A percentile compares a stretch with the other conserved stretches of the same genome.
These are phyloP conservation scores for Fusarium sp. DNA, from an alignment of 2,329 filamentous ascomycete genomes.

Conservation along the genomic window DNA sequence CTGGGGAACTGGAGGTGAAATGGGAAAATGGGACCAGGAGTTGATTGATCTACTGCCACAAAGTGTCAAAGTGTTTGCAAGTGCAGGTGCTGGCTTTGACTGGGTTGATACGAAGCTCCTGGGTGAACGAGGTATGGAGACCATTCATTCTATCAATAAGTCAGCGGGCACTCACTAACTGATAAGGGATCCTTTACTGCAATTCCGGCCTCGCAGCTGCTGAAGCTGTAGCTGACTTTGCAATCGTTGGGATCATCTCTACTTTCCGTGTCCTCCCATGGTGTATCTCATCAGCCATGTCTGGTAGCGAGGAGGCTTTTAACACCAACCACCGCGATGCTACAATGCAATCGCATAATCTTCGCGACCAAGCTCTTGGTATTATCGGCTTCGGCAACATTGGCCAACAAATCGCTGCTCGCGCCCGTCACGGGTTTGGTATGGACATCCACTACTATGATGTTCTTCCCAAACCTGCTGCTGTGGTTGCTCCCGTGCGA, in stretches of 20 bases:
- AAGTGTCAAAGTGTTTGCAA: slow-evolving; percentile 72
- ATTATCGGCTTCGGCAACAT: slow-evolving; percentile 79
- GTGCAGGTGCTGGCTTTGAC: slow-evolving; percentile 75
- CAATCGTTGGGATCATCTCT: slow-evolving; percentile 75
- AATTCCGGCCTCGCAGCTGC: slow-evolving; percentile 78
- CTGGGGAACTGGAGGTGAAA: slow-evolving; percentile 74
- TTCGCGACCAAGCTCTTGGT: slow-evolving; percentile 71
- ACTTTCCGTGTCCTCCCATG: slow-evolving; percentile 77
- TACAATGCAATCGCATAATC: slow-evolving; percentile 72
- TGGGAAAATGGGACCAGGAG: slow-evolving; percentile 74
- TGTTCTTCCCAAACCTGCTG: slow-evolving; percentile 62
- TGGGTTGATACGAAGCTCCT: slow-evolving; percentile 74
- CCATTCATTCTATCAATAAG: too few relatives aligned
- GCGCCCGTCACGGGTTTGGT: slow-evolving; percentile 66
- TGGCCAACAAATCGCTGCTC: slow-evolving; percentile 71
- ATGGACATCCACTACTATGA: slow-evolving; percentile 78
- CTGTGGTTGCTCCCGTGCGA: slow-evolving; percentile 57
- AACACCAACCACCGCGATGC: slow-evolving; percentile 70
- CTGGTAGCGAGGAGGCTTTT: slow-evolving; percentile 59
- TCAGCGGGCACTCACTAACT: slow-evolving; percentile 4
- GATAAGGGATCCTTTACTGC: slow-evolving; percentile 74
- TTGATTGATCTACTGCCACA: slow-evolving; percentile 68
- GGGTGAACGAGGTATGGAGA: slow-evolving; percentile 67
- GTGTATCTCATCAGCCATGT: slow-evolving; percentile 69
- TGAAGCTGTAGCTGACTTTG: slow-evolving; percentile 80